Base-by-base conservation (phyloP, 176 grass and related monocot genomes). In the Hsuehochloa calcarea region DNA sequence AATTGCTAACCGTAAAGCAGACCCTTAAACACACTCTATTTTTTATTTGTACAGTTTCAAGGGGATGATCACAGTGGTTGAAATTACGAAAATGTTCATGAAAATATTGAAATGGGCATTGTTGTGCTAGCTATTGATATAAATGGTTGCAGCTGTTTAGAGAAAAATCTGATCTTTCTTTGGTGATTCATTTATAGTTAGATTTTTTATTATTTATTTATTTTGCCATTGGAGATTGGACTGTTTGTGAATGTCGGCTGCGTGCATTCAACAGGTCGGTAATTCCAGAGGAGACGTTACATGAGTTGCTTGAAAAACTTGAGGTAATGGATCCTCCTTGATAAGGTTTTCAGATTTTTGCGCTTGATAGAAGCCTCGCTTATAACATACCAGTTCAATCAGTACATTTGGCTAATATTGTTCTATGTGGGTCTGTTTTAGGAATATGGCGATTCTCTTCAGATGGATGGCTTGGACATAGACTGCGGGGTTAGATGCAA, bases 401-500 rank as follows among this genome's bases (percentile, higher is more conserved):
- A 35, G 5, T 81, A 47, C 46, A 8, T 75, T 59, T 44, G 72
- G 46, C 68, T 79, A 67, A 84, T 64, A 62, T 78, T 13, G 50
- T 72, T 86, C 14, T 80, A 62, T 59, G 12, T 35, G 3, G 10
- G 15, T 52, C 7, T 38, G 20, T 65, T 79, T 77, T 72, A 99
- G 96, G 96, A 96, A 92, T 96, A 94, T 65, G 96, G 88, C 38
- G 93, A 99, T 46, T 83, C 90, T 44, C 51, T 94, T 27, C 90
- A 92, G 75, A 89, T 96, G 59, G 91, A 95, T 80, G 96, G 91
- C 17, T 95, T 91, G 27, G 96, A 98, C 67, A 86, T 98, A 78
- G 96, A 95, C 54, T 98, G 92, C 0, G 96, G 96, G 83, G 93
- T 93, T 44, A 93, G 93, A 90, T 87, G 47, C 58, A 64, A n/a